These are phyloP conservation scores for Arbutus unedo DNA, from an alignment of 148 eudicot genomes.

Conservation along the genomic window DNA sequence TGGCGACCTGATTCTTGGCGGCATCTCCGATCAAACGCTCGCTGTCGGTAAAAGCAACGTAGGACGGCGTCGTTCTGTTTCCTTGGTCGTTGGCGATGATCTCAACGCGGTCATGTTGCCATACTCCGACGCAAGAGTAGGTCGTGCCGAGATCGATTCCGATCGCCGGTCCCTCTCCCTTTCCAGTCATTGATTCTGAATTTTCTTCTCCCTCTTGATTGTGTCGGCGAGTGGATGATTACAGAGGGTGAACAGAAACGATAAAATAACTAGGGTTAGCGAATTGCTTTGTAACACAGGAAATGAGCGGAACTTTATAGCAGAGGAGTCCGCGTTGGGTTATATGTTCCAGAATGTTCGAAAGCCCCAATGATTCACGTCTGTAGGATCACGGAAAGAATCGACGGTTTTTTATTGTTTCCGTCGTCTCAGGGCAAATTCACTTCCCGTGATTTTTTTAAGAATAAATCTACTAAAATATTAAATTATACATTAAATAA, in stretches of 20 bases:
- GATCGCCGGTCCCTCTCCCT: conserved; percentile 34
- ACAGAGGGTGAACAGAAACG: neutral
- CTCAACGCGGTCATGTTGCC: conserved; percentile 44
- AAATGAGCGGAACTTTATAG: conserved; percentile 4
- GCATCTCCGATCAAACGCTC: conserved; percentile 37
- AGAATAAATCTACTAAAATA: too few species aligned
- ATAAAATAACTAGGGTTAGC: neutral
- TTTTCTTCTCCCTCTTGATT: neutral
- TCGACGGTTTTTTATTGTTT: neutral
- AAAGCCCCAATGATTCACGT: conserved; percentile 7
- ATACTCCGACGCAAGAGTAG: conserved; percentile 42
- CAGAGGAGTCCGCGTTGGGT: neutral
- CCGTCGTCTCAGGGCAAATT: neutral
- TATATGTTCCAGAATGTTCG: conserved; percentile 26
- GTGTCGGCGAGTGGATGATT: neutral
- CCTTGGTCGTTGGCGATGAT: conserved; percentile 46
- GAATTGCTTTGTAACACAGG: neutral
- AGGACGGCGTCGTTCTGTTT: conserved; percentile 42
- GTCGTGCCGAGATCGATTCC: conserved; percentile 45
- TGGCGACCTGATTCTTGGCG: conserved; percentile 42
- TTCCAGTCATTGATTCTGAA: conserved; percentile 27
- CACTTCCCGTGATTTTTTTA: too few species aligned
- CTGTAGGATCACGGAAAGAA: neutral
- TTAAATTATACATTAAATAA: too few species aligned
- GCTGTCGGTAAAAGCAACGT: conserved; percentile 36